Percentiles rank a stretch among this genome's conserved stretches.
phyloP scores from a whole-genome alignment of 2,329 filamentous ascomycete species.

The Nemania diffusa region DNA sequence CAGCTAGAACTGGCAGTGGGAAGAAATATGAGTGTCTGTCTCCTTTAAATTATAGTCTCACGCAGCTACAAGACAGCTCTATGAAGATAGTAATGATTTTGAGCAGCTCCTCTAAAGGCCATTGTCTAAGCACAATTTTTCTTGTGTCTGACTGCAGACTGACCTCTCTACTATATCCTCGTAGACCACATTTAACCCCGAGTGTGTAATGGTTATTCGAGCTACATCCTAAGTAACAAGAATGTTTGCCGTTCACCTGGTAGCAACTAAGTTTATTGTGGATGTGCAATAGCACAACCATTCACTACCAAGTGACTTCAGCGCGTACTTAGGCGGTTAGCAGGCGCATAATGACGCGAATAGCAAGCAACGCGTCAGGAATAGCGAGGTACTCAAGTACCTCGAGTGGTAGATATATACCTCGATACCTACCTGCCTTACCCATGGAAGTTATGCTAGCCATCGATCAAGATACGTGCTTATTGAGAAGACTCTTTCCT shows the following conservation, averaged over 20 bases:
- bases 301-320: background rate
- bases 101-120: no score
- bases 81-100: background rate
- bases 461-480: no score
- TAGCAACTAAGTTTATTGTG: background rate
- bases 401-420: background rate
- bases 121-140: no score
- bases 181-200: no score
- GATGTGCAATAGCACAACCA: background rate
- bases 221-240: background rate
- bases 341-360: background rate
- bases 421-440: background rate
- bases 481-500: background rate
- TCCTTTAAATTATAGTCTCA: background rate
- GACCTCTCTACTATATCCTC: no score
- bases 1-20: background rate
- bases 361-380: background rate
- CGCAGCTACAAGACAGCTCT: background rate
- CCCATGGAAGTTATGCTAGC: background rate
- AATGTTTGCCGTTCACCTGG: background rate
- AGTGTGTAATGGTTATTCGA: no score
- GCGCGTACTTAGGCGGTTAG: background rate
- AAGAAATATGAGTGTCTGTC: background rate
- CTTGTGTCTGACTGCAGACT: no score
- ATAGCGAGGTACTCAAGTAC: background rate